Percentiles rank a stretch among this genome's conserved stretches.
phyloP scores from a whole-genome alignment of 2,329 filamentous ascomycete species.

The Penicillium paneum region DNA sequence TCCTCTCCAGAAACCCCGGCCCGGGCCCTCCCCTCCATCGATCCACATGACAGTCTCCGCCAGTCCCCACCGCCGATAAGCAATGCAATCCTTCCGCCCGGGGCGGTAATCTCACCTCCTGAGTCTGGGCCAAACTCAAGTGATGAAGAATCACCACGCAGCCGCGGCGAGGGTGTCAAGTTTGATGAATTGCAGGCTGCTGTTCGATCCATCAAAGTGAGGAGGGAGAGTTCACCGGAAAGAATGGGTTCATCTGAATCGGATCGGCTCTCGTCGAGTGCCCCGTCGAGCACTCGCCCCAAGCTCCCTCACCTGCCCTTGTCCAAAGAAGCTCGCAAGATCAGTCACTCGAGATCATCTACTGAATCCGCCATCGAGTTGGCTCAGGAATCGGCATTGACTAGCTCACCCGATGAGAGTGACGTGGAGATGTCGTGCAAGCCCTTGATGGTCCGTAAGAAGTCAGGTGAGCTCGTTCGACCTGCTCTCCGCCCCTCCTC shows the following conservation, averaged over 20 bases:
- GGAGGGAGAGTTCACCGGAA: slow-evolving; percentile 31
- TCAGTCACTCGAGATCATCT: slow-evolving; percentile 59
- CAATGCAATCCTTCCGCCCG: slow-evolving; percentile 72
- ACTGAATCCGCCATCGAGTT: slow-evolving; percentile 55
- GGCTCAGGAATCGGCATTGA: slow-evolving; percentile 42
- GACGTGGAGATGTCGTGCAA: slow-evolving; percentile 65
- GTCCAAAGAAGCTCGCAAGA: slow-evolving; percentile 57
- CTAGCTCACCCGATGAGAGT: slow-evolving; percentile 45
- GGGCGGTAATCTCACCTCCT: slow-evolving; percentile 85
- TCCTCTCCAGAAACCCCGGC: slow-evolving; percentile 29
- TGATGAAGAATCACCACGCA: slow-evolving; percentile 62
- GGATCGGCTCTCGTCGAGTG: slow-evolving; percentile 29
- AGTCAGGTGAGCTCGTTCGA: slow-evolving; percentile 93
- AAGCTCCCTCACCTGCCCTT: slow-evolving; percentile 41
- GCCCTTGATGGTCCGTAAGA: slow-evolving; percentile 94
- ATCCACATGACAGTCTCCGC: slow-evolving; percentile 62
- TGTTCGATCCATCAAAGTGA: slow-evolving; percentile 69
- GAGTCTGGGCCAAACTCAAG: slow-evolving; percentile 78
- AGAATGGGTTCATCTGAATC: slow-evolving; percentile 18
- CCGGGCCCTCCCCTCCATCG: slow-evolving; percentile 25
- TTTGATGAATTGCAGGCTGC: slow-evolving; percentile 73
- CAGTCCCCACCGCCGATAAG: slow-evolving; percentile 81
- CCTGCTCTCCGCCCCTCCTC: slow-evolving; percentile 80
- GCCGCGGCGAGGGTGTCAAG: slow-evolving; percentile 42
- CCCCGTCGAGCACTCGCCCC: slow-evolving; percentile 13